Conservation (phyloP, 495 filamentous ascomycete species). For the Clohesyomyces aquaticus region DNA sequence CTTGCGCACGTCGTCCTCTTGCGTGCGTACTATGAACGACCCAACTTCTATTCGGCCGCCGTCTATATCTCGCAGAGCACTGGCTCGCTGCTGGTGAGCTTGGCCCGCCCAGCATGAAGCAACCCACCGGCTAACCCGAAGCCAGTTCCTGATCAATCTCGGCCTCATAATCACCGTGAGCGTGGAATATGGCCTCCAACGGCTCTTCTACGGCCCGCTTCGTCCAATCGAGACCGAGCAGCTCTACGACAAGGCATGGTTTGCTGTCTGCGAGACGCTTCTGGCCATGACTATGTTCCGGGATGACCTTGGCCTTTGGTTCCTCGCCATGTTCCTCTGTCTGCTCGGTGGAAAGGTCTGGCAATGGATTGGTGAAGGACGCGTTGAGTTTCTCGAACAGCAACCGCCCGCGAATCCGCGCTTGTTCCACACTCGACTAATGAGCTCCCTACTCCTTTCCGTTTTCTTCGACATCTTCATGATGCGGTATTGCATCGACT, state of each 20-base stretch:
- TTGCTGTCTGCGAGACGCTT: constrained; percentile 93
- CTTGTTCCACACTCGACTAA: constrained; percentile 84
- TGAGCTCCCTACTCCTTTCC: constrained; percentile 75
- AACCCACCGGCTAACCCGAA: not conserved
- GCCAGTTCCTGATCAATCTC: constrained; percentile 78
- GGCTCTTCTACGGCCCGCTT: constrained; percentile 86
- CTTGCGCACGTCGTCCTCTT: constrained; percentile 81
- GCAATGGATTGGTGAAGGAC: constrained; percentile 95
- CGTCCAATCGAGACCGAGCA: constrained; percentile 95
- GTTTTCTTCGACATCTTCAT: constrained; percentile 75
- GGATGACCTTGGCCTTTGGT: constrained; percentile 90
- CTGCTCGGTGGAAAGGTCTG: constrained; percentile 94
- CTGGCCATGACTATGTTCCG: constrained; percentile 99
- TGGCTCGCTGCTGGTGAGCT: constrained; percentile 82
- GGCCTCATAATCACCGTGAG: constrained; percentile 74
- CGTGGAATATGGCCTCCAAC: constrained; percentile 83
- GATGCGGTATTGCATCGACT: constrained; percentile 76
- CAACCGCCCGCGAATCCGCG: constrained; percentile 89
- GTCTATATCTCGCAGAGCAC: constrained; percentile 96
- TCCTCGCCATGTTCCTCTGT: constrained; percentile 91
- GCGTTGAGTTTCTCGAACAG: constrained; percentile 92
- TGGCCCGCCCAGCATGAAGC: not conserved
- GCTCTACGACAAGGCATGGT: constrained; percentile 96
- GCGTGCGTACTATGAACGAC: constrained; percentile 88
- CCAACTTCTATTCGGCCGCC: constrained; percentile 96